phyloP scores from a whole-genome alignment of 352 stramenopile genomes.

The Halophytophthora batemanensis region DNA sequence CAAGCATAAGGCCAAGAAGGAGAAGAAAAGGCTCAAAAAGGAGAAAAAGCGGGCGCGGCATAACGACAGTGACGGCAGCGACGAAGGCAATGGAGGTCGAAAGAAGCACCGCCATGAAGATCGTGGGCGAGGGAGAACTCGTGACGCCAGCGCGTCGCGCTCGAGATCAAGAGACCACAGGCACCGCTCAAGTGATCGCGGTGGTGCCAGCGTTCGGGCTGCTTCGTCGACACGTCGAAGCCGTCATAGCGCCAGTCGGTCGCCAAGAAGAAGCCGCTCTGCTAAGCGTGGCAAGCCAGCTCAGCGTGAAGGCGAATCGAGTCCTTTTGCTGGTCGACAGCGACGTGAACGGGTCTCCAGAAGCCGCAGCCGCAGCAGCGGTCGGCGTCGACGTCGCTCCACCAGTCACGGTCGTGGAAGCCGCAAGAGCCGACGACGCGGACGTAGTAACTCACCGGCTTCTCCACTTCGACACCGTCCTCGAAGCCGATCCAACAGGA shows the following conservation, averaged over 20 bases:
- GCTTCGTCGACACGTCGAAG: neutral
- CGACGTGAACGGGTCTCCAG: slow-evolving; percentile 5
- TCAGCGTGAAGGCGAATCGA: neutral
- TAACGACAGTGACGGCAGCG: slow-evolving; percentile 1
- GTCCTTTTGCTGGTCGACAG: slow-evolving; percentile 4
- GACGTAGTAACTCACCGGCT: slow-evolving; percentile 3
- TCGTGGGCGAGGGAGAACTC: neutral
- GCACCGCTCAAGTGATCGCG: neutral
- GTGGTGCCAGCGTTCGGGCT: neutral
- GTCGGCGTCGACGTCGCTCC: neutral
- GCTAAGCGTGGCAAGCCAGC: neutral
- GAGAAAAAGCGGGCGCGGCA: slow-evolving; percentile 3
- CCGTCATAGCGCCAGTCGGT: neutral
- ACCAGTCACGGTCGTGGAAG: neutral
- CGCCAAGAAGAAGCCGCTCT: neutral
- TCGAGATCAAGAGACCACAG: slow-evolving; percentile 10
- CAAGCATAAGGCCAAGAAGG: slow-evolving; percentile 33
- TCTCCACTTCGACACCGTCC: neutral
- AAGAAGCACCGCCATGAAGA: slow-evolving; percentile 2
- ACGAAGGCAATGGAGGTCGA: neutral
- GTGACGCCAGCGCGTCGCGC: neutral
- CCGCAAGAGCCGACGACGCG: neutral
- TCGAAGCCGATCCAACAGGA: slow-evolving; percentile 3
- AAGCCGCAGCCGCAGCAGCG: slow-evolving; percentile 12
- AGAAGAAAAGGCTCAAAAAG: slow-evolving; percentile 31